phyloP scores from a whole-genome alignment of 768 basidiomycete species.

The Agaricus sinodeliciosus region DNA sequence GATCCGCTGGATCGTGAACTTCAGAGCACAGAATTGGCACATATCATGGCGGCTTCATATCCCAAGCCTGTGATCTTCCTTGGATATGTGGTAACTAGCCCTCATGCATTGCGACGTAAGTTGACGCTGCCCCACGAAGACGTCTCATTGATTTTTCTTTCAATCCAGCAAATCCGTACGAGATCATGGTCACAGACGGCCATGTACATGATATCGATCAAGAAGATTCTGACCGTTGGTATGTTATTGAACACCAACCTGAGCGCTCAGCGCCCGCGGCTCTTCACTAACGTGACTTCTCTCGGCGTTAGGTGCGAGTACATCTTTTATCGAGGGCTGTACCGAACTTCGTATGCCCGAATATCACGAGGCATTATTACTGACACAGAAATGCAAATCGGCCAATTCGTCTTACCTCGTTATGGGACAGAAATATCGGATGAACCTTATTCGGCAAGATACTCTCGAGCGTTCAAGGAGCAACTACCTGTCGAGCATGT shows the following conservation, averaged over 20 bases:
- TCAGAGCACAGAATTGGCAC: constrained; percentile 74
- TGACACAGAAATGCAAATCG: constrained; percentile 87
- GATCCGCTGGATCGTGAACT: constrained; percentile 84
- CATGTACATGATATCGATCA: constrained; percentile 73
- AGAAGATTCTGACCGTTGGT: constrained; percentile 70
- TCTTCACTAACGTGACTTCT: neutral
- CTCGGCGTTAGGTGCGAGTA: constrained; percentile 71
- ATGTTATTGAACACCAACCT: constrained; percentile 10
- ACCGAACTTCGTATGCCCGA: constrained; percentile 77
- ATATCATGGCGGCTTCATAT: constrained; percentile 63
- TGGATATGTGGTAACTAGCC: constrained; percentile 74
- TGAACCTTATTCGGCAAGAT: constrained; percentile 55
- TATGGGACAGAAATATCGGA: constrained; percentile 48
- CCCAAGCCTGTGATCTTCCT: constrained; percentile 74
- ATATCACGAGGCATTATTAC: constrained; percentile 80
- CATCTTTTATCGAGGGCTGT: constrained; percentile 76
- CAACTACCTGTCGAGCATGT: constrained; percentile 61
- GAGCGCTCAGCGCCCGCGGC: neutral
- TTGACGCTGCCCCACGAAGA: constrained; percentile 9
- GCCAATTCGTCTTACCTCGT: constrained; percentile 72
- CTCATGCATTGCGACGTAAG: constrained; percentile 57
- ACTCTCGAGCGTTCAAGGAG: constrained; percentile 62
- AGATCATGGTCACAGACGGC: constrained; percentile 72
- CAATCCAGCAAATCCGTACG: constrained; percentile 61
- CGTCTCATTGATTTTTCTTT: neutral